These are phyloP conservation scores for Pelargonium citronellum DNA, from an alignment of 441 rosid genomes.

Conservation along the genomic window DNA sequence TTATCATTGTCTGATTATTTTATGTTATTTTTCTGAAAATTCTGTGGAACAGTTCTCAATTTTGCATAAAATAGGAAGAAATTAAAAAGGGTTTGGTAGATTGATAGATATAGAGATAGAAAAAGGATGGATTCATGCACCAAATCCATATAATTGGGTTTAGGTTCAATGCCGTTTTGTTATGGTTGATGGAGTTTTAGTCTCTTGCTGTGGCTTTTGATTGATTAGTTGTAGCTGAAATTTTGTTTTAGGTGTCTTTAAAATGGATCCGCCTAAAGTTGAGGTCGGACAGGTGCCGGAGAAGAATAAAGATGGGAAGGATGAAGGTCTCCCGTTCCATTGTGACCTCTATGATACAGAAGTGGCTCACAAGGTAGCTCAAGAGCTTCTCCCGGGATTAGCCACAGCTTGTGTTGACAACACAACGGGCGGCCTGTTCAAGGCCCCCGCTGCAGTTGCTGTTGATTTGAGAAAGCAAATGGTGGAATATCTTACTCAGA, in stretches of 20 bases:
- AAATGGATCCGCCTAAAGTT: slow-evolving; percentile 46
- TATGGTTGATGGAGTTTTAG: not conserved
- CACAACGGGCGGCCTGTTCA: slow-evolving; percentile 79
- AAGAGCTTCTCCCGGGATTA: slow-evolving; percentile 62
- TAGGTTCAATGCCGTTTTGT: not conserved
- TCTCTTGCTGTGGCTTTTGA: not conserved
- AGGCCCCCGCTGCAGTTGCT: slow-evolving; percentile 64
- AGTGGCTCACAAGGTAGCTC: slow-evolving; percentile 57
- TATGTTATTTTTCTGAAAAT: not conserved
- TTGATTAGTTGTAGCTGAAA: not conserved
- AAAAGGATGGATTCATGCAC: not conserved
- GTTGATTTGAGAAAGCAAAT: slow-evolving; percentile 67
- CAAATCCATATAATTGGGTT: not conserved
- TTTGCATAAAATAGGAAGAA: too few species aligned
- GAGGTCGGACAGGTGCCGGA: slow-evolving; percentile 43
- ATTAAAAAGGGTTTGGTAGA: not conserved
- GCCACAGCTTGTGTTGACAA: slow-evolving; percentile 77
- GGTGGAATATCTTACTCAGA: slow-evolving; percentile 49
- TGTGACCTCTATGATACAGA: slow-evolving; percentile 64
- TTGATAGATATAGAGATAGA: not conserved
- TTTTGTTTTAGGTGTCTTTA: slow-evolving; percentile 9
- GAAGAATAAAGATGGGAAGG: slow-evolving; percentile 55
- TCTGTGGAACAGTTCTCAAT: not conserved
- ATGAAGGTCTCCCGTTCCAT: slow-evolving; percentile 40
- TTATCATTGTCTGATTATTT: not conserved